phyloP scores from a whole-genome alignment of 2,329 filamentous ascomycete species.

The Apiospora arundinis region DNA sequence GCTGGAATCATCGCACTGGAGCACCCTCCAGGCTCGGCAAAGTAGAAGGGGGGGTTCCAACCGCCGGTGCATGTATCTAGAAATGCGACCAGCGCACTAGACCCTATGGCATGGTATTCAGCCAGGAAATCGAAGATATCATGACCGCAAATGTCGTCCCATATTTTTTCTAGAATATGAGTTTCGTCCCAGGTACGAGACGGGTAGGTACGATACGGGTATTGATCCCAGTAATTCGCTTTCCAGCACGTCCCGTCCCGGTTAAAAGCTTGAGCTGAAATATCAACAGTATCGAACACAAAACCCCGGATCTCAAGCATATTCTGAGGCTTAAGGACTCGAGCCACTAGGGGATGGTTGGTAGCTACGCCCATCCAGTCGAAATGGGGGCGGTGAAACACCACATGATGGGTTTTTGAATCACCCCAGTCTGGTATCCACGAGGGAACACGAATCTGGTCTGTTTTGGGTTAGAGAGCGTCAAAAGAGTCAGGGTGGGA shows the following conservation, averaged over 20 bases:
- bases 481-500: background rate
- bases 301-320: background rate
- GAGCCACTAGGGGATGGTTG: background rate
- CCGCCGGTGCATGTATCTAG: background rate
- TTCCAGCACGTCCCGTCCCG: no score
- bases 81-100: background rate
- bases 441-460: background rate
- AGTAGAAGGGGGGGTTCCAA: background rate
- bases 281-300: background rate
- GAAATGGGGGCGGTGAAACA: no score
- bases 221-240: no score
- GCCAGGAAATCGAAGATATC: background rate
- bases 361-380: background rate
- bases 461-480: background rate
- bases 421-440: background rate
- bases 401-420: no score
- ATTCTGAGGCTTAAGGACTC: background rate
- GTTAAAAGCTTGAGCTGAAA: no score
- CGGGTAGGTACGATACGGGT: no score
- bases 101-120: background rate
- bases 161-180: background rate
- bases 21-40: background rate
- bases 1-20: background rate
- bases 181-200: background rate
- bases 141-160: background rate